These are phyloP conservation scores for Rhodocollybia butyracea DNA, from an alignment of 768 basidiomycete species.

Conservation along the genomic window DNA sequence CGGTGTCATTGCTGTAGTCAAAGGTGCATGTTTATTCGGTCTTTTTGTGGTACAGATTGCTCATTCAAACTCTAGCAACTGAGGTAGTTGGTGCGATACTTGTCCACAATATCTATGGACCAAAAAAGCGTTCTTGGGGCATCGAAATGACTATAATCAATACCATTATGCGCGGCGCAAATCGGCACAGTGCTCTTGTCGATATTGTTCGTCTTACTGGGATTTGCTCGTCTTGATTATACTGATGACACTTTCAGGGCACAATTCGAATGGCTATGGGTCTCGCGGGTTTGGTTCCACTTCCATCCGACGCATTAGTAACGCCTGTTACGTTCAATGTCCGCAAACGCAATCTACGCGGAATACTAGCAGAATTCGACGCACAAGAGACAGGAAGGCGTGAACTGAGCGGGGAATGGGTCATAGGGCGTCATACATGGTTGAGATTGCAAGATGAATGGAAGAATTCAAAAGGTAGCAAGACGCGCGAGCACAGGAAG, in stretches of 20 bases:
- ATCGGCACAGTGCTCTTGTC: slow-evolving; percentile 75
- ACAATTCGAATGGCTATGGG: slow-evolving; percentile 67
- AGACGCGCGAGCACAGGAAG: slow-evolving; percentile 28
- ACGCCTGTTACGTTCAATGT: slow-evolving; percentile 94
- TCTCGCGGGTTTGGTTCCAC: slow-evolving; percentile 76
- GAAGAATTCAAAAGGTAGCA: slow-evolving; percentile 41
- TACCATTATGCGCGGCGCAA: slow-evolving; percentile 82
- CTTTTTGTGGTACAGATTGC: too few species aligned
- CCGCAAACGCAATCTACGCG: slow-evolving; percentile 64
- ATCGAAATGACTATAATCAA: slow-evolving; percentile 89
- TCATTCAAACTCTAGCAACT: too few species aligned
- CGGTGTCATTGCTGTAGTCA: slow-evolving; percentile 59
- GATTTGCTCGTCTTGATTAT: not conserved
- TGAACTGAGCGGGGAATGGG: slow-evolving; percentile 93
- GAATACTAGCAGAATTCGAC: slow-evolving; percentile 77
- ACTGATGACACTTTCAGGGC: slow-evolving; percentile 26
- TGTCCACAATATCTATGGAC: slow-evolving; percentile 80
- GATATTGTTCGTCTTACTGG: slow-evolving; percentile 59
- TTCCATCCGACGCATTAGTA: slow-evolving; percentile 89
- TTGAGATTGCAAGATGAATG: slow-evolving; percentile 80
- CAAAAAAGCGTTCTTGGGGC: slow-evolving; percentile 88
- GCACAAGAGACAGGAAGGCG: slow-evolving; percentile 70
- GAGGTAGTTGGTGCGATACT: slow-evolving; percentile 66
- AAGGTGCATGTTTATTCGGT: too few species aligned
- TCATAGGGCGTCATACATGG: slow-evolving; percentile 93